Percentiles rank a stretch among this genome's conserved stretches.
Conservation (phyloP, 345 rosid species). For the Geranium rotundifolium region DNA sequence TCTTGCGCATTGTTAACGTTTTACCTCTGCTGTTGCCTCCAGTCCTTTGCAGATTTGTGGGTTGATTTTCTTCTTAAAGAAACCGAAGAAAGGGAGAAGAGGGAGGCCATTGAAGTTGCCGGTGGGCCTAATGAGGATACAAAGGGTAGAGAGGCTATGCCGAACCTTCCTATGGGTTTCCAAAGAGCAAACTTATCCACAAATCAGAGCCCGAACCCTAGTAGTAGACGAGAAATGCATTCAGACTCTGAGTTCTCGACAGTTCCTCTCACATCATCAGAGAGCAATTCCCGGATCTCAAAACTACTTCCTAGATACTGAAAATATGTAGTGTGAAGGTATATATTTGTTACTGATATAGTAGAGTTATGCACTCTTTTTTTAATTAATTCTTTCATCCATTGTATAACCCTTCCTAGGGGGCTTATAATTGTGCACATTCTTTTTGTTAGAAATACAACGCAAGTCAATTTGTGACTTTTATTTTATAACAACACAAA, state of each 20-base stretch:
- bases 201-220: too few relatives aligned
- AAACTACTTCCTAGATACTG: constrained; percentile 34
- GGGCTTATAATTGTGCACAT: background rate
- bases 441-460: background rate
- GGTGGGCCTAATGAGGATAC: constrained; percentile 11
- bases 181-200: too few relatives aligned
- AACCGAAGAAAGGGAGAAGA: constrained; percentile 66
- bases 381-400: constrained; percentile 8
- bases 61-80: constrained; percentile 98
- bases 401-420: background rate
- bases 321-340: constrained; percentile 3
- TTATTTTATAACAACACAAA: background rate
- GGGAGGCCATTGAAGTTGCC: constrained; percentile 37
- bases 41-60: constrained; percentile 96
- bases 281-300: constrained; percentile 35
- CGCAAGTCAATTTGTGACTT: background rate
- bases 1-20: too few relatives aligned
- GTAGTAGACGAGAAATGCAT: constrained; percentile 13
- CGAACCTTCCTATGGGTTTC: too few relatives aligned
- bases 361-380: constrained; percentile 5
- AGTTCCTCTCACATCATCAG: constrained; percentile 58
- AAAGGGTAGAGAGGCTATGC: too few relatives aligned
- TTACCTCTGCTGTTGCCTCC: constrained; percentile 5
- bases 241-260: constrained; percentile 76
- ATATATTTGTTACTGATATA: constrained; percentile 2